Evolutionary conservation across 1,284 basidiomycete species (phyloP), one percentile per base, ranked within the genome.

Genomic region (Peniophora sp.): DNA sequence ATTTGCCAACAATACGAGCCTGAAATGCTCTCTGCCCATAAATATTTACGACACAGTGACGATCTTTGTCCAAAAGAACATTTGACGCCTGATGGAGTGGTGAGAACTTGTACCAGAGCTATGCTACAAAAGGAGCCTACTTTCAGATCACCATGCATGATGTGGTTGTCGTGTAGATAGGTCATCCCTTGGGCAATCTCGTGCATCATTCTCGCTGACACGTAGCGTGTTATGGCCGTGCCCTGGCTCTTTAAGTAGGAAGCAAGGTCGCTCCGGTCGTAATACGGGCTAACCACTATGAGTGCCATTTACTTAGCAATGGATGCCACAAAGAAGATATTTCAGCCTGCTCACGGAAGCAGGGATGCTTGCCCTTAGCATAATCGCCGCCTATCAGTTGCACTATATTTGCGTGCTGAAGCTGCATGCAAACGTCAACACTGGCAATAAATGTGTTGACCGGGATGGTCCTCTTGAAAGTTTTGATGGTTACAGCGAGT

Each of bases 401-500:
- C 35, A 73, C 61, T 5, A 73, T 65, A 56, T 73, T 71, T 27
- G 65, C 64, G 54, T 73, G 70, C 50, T 61, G 57, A n/a, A 73
- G 63, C 27, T 58, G 59, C 57, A 66, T 67, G 70, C 71, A 73
- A 32, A 72, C 67, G 17, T 57, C 53, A 17, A 66, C 61, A 56
- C 72, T 70, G 38, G 62, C 63, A 3, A 68, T 56, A 56, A 72
- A 73, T 19, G 67, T 55, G 48, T 63, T 55, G 38, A 59, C 58
- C 19, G 69, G 68, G 16, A 70, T 69, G 48, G 63, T 64, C 45
- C 62, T 61, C 49, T 66, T 66, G 20, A 73, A 65, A n/a, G 68
- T 65, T 59, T 74, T 74, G 60, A 73, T 66, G 5, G 83, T 81
- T 6, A 88, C 85, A 0, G 69, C 70, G n/a, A 68, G 69, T 9